A percentile compares a stretch with the other conserved stretches of the same genome.
Evolutionary conservation across 2,329 filamentous ascomycete species (phyloP).

Genomic region (Didymella sp.): DNA sequence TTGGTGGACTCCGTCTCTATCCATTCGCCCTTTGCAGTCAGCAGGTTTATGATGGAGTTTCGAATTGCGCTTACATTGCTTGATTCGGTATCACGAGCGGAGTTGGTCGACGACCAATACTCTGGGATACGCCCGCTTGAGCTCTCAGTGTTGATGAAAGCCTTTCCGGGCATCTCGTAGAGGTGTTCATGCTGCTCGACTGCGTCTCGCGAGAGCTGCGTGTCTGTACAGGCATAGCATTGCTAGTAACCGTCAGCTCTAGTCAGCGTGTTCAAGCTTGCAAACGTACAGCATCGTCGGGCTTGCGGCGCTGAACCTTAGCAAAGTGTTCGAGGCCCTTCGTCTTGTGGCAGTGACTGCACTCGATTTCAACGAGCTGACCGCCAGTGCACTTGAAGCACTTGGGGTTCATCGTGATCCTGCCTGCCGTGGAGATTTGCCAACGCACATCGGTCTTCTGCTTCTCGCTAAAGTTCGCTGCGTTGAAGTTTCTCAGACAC

Average conservation of each 20-base stretch:
- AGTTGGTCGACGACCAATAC: constrained; percentile 25
- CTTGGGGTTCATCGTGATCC: constrained; percentile 38
- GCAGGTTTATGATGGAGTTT: not conserved
- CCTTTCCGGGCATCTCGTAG: constrained; percentile 38
- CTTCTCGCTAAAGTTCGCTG: constrained; percentile 55
- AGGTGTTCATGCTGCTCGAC: constrained; percentile 32
- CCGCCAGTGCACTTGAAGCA: constrained; percentile 56
- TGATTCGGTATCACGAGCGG: constrained; percentile 23
- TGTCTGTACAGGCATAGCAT: constrained; percentile 44
- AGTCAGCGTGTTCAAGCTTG: not conserved
- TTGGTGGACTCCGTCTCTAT: constrained; percentile 20
- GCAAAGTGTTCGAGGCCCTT: constrained; percentile 59
- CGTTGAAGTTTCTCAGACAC: constrained; percentile 53
- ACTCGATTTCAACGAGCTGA: constrained; percentile 57
- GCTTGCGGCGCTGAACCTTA: constrained; percentile 56
- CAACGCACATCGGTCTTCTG: constrained; percentile 51
- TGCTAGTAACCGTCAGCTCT: constrained; percentile 27
- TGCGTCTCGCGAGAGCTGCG: constrained; percentile 31
- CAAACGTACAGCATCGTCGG: constrained; percentile 55
- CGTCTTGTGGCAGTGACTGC: constrained; percentile 55
- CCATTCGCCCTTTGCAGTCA: constrained; percentile 26
- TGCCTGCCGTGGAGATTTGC: constrained; percentile 20
- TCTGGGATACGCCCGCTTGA: constrained; percentile 26
- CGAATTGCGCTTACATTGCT: constrained; percentile 24
- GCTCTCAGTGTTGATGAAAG: constrained; percentile 30